phyloP scores from a whole-genome alignment of 1,139 yeast genomes.

The Eremothecium cymbalariae region DNA sequence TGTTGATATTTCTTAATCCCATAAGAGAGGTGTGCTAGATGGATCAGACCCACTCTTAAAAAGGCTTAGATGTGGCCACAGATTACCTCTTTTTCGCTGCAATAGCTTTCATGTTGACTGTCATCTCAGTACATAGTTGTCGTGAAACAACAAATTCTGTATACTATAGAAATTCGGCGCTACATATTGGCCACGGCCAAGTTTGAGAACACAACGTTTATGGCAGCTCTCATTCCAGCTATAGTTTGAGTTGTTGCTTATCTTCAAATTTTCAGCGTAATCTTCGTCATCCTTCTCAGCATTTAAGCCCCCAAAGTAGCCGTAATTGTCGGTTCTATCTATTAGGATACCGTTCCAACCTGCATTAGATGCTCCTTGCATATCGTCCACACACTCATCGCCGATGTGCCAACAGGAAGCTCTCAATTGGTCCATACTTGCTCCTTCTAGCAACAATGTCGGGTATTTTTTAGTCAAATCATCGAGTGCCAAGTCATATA shows the following conservation, averaged over 20 bases:
- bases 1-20: neutral
- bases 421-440: conserved; percentile 16
- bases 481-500: conserved; percentile 39
- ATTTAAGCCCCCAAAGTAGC: conserved; percentile 15
- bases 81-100: neutral
- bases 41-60: neutral
- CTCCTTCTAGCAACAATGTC: conserved; percentile 8
- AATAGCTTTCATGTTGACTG: neutral
- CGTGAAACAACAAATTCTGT: conserved; percentile 11
- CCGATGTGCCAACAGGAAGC: conserved; percentile 56
- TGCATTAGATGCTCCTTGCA: conserved; percentile 42
- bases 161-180: conserved; percentile 21
- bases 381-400: conserved; percentile 49
- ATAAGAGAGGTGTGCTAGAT: neutral
- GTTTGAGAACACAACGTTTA: conserved; percentile 18
- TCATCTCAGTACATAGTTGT: too few species aligned
- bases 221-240: conserved; percentile 18
- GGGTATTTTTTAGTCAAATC: conserved; percentile 23
- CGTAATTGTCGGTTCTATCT: conserved; percentile 36
- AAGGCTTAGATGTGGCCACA: neutral
- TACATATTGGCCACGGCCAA: conserved; percentile 17
- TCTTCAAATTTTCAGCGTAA: conserved; percentile 22
- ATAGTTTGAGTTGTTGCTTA: conserved; percentile 18
- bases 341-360: conserved; percentile 58
- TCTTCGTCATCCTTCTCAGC: conserved; percentile 12